Evolutionary conservation across 148 eudicot species (phyloP), one percentile per base, ranked within the genome.

Genomic region (Dianthus caryophyllus): DNA sequence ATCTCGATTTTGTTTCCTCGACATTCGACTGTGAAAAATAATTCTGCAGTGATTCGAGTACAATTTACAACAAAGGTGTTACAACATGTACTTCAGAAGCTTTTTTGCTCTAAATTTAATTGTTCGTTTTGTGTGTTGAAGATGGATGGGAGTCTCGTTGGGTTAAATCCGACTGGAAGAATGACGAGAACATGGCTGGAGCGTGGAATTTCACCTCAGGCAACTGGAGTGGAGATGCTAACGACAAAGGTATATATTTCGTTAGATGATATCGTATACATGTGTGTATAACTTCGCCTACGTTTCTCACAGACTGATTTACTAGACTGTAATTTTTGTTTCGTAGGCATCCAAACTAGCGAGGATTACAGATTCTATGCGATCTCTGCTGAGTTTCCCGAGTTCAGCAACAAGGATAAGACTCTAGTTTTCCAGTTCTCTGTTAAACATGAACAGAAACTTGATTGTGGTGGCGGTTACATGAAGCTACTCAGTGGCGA

Each of bases 401-500:
- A 89, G 73, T 87, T 93, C 79, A 87, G 96, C 94, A 93, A 93
- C 83, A 93, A 89, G 83, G 98, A 85, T 21, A 87, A 87, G 60
- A 92, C 91, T 14, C 69, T 92, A 70, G 91, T 92, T 63, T 92
- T 92, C 82, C 97, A 92, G 64, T 92, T 89, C 70, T 89, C 92
- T 67, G 96, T 92, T 57, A 92, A 92, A 90, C 96, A 92, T 71
- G 97, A 92, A 71, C 97, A 87, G 80, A 92, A 92, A 71, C 97
- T 92, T 70, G 97, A 92, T 72, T 92, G 97, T 71, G 97, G 98
- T 81, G 98, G 98, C 80, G 98, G 98, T 63, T 93, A 93, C 87
- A 93, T 93, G 96, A 93, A 93, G 78, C 78, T 93, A 80, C 84
- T 93, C 59, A 93, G 96, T 72, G 89, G 87, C 74, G 90, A 84